Percentiles rank a stretch among this genome's conserved stretches.
These are phyloP conservation scores for Pseudogymnoascus sp. DNA, from an alignment of 2,329 filamentous ascomycete species.

Conservation along the genomic window DNA sequence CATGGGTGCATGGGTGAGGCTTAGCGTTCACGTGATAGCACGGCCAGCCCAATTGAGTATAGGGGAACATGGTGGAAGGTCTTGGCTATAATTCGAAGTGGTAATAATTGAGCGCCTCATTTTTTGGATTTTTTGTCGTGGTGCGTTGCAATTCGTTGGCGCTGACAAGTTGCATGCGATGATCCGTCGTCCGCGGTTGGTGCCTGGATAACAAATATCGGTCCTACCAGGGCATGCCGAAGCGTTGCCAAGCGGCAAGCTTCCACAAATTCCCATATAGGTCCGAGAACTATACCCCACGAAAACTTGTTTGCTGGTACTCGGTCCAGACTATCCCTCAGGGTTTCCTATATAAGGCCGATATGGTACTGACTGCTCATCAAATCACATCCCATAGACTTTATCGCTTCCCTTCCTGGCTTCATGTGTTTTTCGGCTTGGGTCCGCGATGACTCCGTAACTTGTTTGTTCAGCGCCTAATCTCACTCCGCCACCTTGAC, in stretches of 20 bases:
- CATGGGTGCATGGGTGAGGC: conserved; percentile 7
- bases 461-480: neutral
- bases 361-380: neutral
- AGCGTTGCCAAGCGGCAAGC: neutral
- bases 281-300: neutral
- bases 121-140: conserved; percentile 8
- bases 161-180: neutral
- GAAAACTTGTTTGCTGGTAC: neutral
- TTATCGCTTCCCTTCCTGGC: neutral
- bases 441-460: neutral
- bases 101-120: conserved; percentile 6
- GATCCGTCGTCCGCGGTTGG: conserved; percentile 6
- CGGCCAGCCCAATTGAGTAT: conserved; percentile 4
- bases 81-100: neutral
- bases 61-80: neutral
- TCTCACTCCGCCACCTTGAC: neutral
- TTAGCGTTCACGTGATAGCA: conserved; percentile 5
- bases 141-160: conserved; percentile 6
- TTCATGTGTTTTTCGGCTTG: neutral
- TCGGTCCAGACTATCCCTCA: neutral
- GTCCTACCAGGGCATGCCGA: conserved; percentile 1
- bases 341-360: neutral
- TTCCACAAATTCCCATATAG: neutral
- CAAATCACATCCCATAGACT: neutral
- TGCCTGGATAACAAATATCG: conserved; percentile 5